These are phyloP conservation scores for Yarrowia porcina DNA, from an alignment of 805 yeast species.

Conservation along the genomic window DNA sequence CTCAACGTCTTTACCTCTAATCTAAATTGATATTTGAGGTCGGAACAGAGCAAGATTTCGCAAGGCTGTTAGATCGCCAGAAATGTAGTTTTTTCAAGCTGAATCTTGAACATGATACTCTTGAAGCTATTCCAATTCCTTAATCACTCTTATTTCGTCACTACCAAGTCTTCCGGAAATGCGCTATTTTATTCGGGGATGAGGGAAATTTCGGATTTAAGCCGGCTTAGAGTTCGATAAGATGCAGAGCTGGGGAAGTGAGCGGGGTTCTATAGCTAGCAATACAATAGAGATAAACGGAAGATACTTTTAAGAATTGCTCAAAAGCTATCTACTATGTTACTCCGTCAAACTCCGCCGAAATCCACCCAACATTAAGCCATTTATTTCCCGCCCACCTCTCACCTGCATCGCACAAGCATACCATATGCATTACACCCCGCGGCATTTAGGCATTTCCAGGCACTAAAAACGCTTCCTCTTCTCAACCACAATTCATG, in stretches of 20 bases:
- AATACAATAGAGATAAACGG: background rate
- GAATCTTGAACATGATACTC: no score
- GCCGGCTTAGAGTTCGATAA: background rate
- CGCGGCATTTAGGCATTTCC: conserved; percentile 18
- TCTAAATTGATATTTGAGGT: background rate
- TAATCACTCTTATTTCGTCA: no score
- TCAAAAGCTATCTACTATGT: no score
- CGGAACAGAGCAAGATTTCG: background rate
- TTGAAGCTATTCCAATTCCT: no score
- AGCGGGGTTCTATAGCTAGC: no score
- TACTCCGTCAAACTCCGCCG: background rate
- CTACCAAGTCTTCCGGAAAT: no score
- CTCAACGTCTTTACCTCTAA: no score
- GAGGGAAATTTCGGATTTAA: conserved; percentile 13
- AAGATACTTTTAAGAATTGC: no score
- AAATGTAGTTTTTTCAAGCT: no score
- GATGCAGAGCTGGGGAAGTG: no score
- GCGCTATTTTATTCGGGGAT: background rate
- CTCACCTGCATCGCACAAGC: background rate
- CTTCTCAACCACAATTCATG: background rate
- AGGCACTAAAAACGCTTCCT: background rate
- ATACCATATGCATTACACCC: conserved; percentile 13
- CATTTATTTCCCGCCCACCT: background rate
- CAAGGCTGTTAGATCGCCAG: background rate
- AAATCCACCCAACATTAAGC: background rate